Conservation (phyloP, 441 rosid species). For the Gossypium schwendimanii region DNA sequence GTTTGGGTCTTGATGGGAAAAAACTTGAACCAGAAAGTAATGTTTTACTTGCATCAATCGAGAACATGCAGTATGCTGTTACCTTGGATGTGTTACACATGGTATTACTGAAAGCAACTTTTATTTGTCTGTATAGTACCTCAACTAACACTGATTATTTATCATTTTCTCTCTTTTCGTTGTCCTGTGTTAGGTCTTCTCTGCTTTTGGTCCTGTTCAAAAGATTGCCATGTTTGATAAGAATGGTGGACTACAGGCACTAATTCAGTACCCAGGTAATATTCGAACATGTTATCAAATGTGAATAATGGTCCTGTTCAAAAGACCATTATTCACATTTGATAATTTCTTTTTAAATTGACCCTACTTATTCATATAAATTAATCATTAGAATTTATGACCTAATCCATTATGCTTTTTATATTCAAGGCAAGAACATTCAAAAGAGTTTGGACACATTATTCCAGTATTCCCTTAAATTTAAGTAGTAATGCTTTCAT, state of each 20-base stretch:
- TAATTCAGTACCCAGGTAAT: constrained; percentile 89
- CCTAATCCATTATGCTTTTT: neutral
- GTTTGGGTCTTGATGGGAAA: constrained; percentile 80
- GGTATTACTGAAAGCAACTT: constrained; percentile 35
- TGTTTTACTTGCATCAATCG: constrained; percentile 96
- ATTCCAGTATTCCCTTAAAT: neutral
- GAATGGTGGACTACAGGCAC: constrained; percentile 90
- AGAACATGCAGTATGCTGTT: constrained; percentile 99
- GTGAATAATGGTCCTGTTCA: neutral
- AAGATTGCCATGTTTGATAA: constrained; percentile 99
- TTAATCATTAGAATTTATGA: neutral
- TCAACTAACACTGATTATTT: neutral
- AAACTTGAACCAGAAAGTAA: constrained; percentile 96
- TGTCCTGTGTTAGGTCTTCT: constrained; percentile 55
- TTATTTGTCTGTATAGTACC: neutral
- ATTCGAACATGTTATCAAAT: neutral
- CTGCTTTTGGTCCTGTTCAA: constrained; percentile 88
- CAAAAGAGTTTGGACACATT: neutral
- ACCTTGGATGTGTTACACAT: constrained; percentile 88
- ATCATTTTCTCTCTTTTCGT: constrained; percentile 2
- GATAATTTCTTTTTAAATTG: neutral
- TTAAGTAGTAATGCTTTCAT: constrained; percentile 4
- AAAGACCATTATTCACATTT: neutral
- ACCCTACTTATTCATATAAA: neutral
- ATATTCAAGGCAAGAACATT: neutral